Base-by-base conservation (phyloP, 805 yeast genomes). In the Tetrapisispora nanseiensis region DNA sequence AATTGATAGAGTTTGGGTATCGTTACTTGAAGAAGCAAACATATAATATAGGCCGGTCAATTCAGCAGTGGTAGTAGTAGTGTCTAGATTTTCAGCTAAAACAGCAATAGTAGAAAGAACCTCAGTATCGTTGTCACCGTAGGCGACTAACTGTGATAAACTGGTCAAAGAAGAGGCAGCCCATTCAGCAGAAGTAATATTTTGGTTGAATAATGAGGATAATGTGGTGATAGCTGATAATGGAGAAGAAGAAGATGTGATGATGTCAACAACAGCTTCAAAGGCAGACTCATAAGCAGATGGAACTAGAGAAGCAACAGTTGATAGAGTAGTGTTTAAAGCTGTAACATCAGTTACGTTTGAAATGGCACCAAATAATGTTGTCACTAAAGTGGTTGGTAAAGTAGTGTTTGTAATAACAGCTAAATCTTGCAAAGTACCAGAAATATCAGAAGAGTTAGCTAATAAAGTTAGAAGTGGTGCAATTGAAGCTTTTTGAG, bases 391-490 rank as follows among this genome's bases (percentile, higher is more conserved):
- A 16, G 43, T 7, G 5, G 47, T 26, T 22, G 61, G 49, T 23
- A 60, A 43, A 15, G 54, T 48, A 9, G 51, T 37, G 35, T 49
- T 47, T 51, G 54, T 46, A 31, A 59, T 41, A 12, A 48, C 41
- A 16, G 46, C 43, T 29, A 59, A 36, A 1, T 56, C 44, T 8
- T 36, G 44, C 24, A 56, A 45, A 20, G 62, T 52, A 9, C 45
- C 51, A n/a, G 56, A 43, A 15, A 45, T 42, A 40, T 57, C 53
- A 6, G 46, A 47, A 3, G 60, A 51, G 21, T 41, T 41, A 27
- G 41, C 37, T 41, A 59, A 47, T 20, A 59, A 39, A 11, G 45
- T 30, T 31, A 60, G 51, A 20, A 59, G 57, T 7, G 65, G 63
- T 9, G 46, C 15, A 23, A 57, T 41, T 22, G 55, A 55, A 6